A percentile compares a stretch with the other conserved stretches of the same genome.
These are phyloP conservation scores for Baorangia bicolor DNA, from an alignment of 768 basidiomycete genomes.

Conservation along the genomic window DNA sequence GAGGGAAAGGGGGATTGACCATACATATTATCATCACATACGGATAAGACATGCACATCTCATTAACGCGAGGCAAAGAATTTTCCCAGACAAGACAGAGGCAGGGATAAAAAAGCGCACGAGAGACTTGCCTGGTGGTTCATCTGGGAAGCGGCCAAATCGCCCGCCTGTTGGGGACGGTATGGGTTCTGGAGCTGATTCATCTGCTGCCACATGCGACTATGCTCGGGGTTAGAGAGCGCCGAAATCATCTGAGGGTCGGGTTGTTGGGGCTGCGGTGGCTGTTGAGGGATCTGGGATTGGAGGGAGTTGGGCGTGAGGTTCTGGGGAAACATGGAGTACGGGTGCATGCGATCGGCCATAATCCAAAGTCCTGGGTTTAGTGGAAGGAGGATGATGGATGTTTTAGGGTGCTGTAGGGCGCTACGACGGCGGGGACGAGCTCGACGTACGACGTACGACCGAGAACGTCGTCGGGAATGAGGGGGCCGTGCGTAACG, in stretches of 20 bases:
- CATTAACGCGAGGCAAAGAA: constrained; percentile 10
- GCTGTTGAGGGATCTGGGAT: constrained; percentile 44
- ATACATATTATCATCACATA: constrained; percentile 11
- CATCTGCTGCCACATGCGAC: constrained; percentile 59
- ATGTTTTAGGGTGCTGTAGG: constrained; percentile 30
- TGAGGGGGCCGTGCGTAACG: constrained; percentile 43
- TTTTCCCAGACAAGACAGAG: constrained; percentile 16
- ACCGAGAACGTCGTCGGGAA: constrained; percentile 26
- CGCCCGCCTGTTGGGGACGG: constrained; percentile 41
- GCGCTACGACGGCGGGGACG: constrained; percentile 27
- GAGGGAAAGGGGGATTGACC: constrained; percentile 21
- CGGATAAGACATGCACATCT: constrained; percentile 12
- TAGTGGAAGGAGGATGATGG: constrained; percentile 27
- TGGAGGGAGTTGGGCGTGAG: constrained; percentile 45
- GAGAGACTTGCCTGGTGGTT: constrained; percentile 51
- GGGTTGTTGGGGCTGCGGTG: constrained; percentile 43
- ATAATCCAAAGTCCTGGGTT: constrained; percentile 41
- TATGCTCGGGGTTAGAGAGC: constrained; percentile 50
- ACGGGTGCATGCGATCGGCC: constrained; percentile 61
- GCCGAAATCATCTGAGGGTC: constrained; percentile 39
- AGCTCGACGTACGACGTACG: constrained; percentile 20
- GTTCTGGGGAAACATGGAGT: constrained; percentile 51
- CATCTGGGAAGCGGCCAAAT: constrained; percentile 40
- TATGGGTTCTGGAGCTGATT: constrained; percentile 46
- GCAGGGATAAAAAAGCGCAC: constrained; percentile 12